Evolutionary conservation across 257 asterid species (phyloP).

Genomic region (Echites panduratus): DNA sequence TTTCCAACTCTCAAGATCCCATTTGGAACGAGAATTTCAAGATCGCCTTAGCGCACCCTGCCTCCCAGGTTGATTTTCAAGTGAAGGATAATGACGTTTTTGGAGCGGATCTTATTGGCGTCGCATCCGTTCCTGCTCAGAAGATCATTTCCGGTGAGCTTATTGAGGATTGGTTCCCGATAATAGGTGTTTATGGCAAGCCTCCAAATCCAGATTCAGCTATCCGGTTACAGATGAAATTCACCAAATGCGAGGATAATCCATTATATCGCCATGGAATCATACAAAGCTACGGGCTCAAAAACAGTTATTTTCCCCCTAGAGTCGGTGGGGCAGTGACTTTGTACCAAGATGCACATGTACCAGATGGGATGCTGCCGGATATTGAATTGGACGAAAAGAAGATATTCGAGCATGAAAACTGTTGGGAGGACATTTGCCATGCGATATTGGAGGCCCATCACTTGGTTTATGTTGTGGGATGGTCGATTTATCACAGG

Average conservation of each 20-base stretch:
- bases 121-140: conserved; percentile 53
- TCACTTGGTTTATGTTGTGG: conserved; percentile 60
- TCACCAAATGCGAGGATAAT: conserved; percentile 47
- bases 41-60: conserved; percentile 85
- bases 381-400: conserved; percentile 42
- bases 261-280: conserved; percentile 39
- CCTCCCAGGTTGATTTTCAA: conserved; percentile 66
- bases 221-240: conserved; percentile 48
- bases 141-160: conserved; percentile 55
- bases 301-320: conserved; percentile 64
- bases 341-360: conserved; percentile 76
- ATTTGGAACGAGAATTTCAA: conserved; percentile 73
- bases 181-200: conserved; percentile 58
- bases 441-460: conserved; percentile 74
- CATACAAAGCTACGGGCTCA: conserved; percentile 37
- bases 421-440: conserved; percentile 83
- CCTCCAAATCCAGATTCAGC: conserved; percentile 68
- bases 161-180: conserved; percentile 76
- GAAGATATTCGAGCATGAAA: conserved; percentile 35
- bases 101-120: conserved; percentile 79
- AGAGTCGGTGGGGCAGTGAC: conserved; percentile 74
- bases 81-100: conserved; percentile 90
- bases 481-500: conserved; percentile 76
- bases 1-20: conserved; percentile 75
- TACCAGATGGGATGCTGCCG: conserved; percentile 61